Evolutionary conservation across 306 rosid genomes (phyloP), one percentile per base, ranked within the genome.

Genomic region (Cotoneaster glaucophyllus): DNA sequence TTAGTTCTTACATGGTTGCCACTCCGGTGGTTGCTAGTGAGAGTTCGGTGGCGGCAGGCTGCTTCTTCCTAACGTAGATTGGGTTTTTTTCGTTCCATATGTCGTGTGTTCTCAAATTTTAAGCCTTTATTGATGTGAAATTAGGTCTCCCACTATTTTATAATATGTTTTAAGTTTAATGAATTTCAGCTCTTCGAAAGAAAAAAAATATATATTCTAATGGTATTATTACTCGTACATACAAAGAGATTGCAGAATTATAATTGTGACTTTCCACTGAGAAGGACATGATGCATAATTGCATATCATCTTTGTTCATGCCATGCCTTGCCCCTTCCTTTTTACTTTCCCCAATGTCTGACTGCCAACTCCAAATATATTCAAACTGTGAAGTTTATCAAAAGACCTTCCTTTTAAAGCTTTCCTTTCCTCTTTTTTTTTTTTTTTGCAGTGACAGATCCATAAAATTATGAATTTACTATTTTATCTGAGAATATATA

Each of bases 321-420:
- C 31, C 61, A 32, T 39, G 34, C 67, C 43, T 52, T 70, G 45
- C 70, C 80, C 82, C 10, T 21, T n/a, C 5, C n/a, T 22, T 56
- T 73, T 66, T 74, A 8, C 5, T 37, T 5, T 18, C 52, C 5
- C 34, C 34, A 73, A 31, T 65, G 71, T 77, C 66, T 48, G 29
- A 66, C 77, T 57, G 59, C 73, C 83, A 73, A 80, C 73, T 83
- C 80, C 68, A 73, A 66, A 48, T 15, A 48, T 39, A 41, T 56
- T 21, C 24, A n/a, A 74, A 66, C 54, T 48, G 21, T 48, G 17
- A 83, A 83, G 67, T 84, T 66, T 0, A 75, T 4, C 56, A 37
- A 65, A 82, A 76, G 84, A 45, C 80, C 85, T 74, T 15, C 67
- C n/a, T 62, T 80, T 48, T 32, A 75, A 74, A 77, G 76, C 79